phyloP scores from a whole-genome alignment of 345 rosid species.

The Heritiera fomes region DNA sequence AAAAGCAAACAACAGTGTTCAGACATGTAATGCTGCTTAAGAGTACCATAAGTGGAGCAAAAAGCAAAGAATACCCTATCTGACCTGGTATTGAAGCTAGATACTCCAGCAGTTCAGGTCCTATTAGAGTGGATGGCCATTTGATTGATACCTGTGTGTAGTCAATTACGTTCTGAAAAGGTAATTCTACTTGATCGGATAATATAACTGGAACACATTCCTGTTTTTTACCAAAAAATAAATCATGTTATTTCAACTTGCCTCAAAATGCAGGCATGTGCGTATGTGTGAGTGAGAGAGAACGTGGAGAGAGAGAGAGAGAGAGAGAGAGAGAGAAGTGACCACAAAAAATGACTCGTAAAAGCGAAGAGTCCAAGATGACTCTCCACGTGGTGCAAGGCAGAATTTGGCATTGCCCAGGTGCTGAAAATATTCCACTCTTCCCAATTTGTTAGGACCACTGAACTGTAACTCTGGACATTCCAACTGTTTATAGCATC shows the following conservation, averaged over 20 bases:
- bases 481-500: conserved; percentile 74
- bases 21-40: neutral
- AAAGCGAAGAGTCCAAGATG: conserved; percentile 98
- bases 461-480: conserved; percentile 92
- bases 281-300: neutral
- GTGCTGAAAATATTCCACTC: conserved; percentile 85
- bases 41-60: neutral
- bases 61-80: conserved; percentile 5
- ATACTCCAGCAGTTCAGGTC: conserved; percentile 75
- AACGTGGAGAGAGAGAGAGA: conserved; percentile 16
- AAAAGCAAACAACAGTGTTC: conserved; percentile 14
- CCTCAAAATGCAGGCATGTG: neutral
- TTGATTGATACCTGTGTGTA: conserved; percentile 80
- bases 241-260: neutral
- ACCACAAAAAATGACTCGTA: conserved; percentile 97
- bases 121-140: conserved; percentile 87
- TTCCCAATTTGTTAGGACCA: conserved; percentile 80
- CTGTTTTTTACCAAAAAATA: conserved; percentile 38
- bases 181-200: conserved; percentile 87
- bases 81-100: conserved; percentile 78
- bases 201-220: conserved; percentile 95
- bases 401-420: conserved; percentile 90
- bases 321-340: conserved; percentile 24
- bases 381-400: conserved; percentile 95
- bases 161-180: conserved; percentile 89